phyloP scores from a whole-genome alignment of 495 filamentous ascomycete species.

The Talaromyces thailandensis region DNA sequence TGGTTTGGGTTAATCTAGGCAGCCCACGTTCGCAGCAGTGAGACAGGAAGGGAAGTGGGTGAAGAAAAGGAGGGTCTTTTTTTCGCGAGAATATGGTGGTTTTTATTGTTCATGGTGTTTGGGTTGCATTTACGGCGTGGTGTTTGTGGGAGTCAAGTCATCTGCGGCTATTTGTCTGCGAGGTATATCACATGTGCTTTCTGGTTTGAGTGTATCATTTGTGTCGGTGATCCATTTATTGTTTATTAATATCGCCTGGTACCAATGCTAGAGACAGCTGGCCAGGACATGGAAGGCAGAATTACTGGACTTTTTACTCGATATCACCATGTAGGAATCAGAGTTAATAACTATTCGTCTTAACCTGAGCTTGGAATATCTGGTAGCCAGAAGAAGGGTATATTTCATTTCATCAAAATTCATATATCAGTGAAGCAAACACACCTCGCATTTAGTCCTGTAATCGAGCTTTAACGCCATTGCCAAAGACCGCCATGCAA shows the following conservation, averaged over 20 bases:
- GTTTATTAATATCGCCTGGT: background rate
- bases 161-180: background rate
- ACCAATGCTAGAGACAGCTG: background rate
- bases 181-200: background rate
- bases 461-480: background rate
- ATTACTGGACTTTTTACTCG: background rate
- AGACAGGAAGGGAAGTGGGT: no score
- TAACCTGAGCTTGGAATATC: background rate
- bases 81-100: background rate
- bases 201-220: background rate
- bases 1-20: conserved; percentile 43
- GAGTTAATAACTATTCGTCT: background rate
- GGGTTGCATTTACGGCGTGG: background rate
- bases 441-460: background rate
- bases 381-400: background rate
- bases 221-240: background rate
- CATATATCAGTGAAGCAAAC: background rate
- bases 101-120: conserved; percentile 5
- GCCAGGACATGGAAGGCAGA: background rate
- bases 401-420: background rate
- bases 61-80: background rate
- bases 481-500: background rate
- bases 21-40: no score
- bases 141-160: background rate
- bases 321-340: background rate